phyloP scores from a whole-genome alignment of 805 yeast species.

The Candida stauntonica region DNA sequence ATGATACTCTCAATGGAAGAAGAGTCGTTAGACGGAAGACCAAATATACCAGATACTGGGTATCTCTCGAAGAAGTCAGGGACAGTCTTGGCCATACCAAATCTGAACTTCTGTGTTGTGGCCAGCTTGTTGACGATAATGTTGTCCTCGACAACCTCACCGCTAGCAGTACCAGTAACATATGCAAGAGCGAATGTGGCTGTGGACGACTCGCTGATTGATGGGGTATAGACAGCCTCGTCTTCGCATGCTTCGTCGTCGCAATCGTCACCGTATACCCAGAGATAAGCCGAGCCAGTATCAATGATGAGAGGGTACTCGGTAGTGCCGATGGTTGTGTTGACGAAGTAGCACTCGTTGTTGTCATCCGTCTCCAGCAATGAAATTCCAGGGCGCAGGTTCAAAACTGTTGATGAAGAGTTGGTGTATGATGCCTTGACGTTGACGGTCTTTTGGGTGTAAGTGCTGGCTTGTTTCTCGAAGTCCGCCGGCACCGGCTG shows the following conservation, averaged over 20 bases:
- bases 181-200: slow-evolving; percentile 46
- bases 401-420: slow-evolving; percentile 17
- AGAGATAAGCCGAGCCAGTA: slow-evolving; percentile 61
- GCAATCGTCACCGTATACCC: slow-evolving; percentile 58
- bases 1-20: slow-evolving; percentile 37
- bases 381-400: slow-evolving; percentile 28
- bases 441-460: not conserved
- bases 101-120: slow-evolving; percentile 36
- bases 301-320: slow-evolving; percentile 52
- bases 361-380: slow-evolving; percentile 25
- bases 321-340: slow-evolving; percentile 37
- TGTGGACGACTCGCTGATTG: slow-evolving; percentile 18
- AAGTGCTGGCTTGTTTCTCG: slow-evolving; percentile 1
- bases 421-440: not conserved
- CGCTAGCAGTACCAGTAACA: slow-evolving; percentile 50
- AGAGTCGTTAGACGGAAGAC: slow-evolving; percentile 46
- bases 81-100: slow-evolving; percentile 51
- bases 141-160: slow-evolving; percentile 38
- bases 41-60: slow-evolving; percentile 56
- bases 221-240: slow-evolving; percentile 29
- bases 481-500: slow-evolving; percentile 7
- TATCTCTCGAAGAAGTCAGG: slow-evolving; percentile 50
- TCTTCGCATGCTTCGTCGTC: slow-evolving; percentile 38
- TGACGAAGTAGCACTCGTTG: slow-evolving; percentile 35
- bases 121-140: slow-evolving; percentile 30